These are phyloP conservation scores for Ambrosiella xylebori DNA, from an alignment of 2,329 filamentous ascomycete species.

Conservation along the genomic window DNA sequence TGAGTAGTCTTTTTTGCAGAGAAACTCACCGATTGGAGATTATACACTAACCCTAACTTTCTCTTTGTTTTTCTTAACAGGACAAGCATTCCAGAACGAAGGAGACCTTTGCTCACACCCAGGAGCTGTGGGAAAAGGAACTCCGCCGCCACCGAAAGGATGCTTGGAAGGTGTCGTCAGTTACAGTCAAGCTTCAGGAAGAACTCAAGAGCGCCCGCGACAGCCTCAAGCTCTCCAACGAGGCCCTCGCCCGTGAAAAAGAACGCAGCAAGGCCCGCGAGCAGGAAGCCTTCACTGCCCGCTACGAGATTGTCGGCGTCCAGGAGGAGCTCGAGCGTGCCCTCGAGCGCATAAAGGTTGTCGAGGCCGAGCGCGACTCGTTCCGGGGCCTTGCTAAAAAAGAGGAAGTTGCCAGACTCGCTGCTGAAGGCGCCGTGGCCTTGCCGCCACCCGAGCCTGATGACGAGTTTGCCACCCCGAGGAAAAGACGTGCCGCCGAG, in stretches of 20 bases:
- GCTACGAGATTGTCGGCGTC: slow-evolving; percentile 46
- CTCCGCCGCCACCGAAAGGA: slow-evolving; percentile 53
- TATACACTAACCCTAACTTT: too few relatives aligned
- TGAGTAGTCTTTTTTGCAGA: slow-evolving; percentile 23
- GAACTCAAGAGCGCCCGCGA: slow-evolving; percentile 47
- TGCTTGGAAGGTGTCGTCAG: slow-evolving; percentile 56
- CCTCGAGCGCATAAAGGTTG: slow-evolving; percentile 42
- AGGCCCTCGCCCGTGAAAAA: slow-evolving; percentile 45
- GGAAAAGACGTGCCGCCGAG: slow-evolving; percentile 21
- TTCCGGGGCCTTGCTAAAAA: slow-evolving; percentile 55
- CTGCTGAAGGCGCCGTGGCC: slow-evolving; percentile 52
- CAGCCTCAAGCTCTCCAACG: slow-evolving; percentile 37
- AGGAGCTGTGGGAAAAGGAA: slow-evolving; percentile 57
- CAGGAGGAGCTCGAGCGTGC: slow-evolving; percentile 51
- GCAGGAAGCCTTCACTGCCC: slow-evolving; percentile 50
- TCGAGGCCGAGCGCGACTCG: slow-evolving; percentile 59
- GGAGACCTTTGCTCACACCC: slow-evolving; percentile 49
- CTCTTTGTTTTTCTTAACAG: slow-evolving; percentile 22
- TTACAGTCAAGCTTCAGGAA: slow-evolving; percentile 53
- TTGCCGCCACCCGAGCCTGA: slow-evolving; percentile 37
- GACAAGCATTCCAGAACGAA: slow-evolving; percentile 54
- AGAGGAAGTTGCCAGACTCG: slow-evolving; percentile 55
- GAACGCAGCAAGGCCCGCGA: slow-evolving; percentile 43
- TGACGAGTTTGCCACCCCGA: slow-evolving; percentile 46
- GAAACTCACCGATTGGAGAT: too few relatives aligned